Evolutionary conservation across 2,329 filamentous ascomycete species (phyloP).

Genomic region (Pseudogymnoascus sp.): DNA sequence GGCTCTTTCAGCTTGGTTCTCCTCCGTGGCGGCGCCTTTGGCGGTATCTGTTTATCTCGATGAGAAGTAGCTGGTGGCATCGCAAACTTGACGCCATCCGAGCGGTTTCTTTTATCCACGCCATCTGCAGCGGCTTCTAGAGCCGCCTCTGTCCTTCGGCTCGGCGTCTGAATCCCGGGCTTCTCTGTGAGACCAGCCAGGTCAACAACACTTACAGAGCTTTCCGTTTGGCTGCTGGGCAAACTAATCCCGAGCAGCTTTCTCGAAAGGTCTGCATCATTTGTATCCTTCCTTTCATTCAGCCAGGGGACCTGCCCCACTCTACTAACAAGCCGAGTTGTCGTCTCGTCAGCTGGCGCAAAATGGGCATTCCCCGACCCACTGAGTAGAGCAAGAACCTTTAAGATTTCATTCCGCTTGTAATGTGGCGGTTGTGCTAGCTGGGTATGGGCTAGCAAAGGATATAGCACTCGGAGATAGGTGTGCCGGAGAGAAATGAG

Average conservation of each 20-base stretch:
- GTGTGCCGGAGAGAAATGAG: conserved; percentile 75
- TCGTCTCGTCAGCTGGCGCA: conserved; percentile 74
- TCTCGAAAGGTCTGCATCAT: conserved; percentile 43
- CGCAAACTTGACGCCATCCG: neutral
- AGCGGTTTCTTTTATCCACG: neutral
- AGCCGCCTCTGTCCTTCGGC: conserved; percentile 43
- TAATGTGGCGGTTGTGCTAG: conserved; percentile 82
- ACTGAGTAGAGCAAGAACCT: conserved; percentile 66
- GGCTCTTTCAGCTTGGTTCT: conserved; percentile 4
- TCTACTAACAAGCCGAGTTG: conserved; percentile 68
- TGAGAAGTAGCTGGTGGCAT: neutral
- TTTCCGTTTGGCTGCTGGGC: conserved; percentile 58
- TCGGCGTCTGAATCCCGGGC: conserved; percentile 75
- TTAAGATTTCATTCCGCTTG: conserved; percentile 78
- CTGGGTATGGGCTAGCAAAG: conserved; percentile 85
- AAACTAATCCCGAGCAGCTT: conserved; percentile 68
- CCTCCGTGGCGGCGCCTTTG: neutral
- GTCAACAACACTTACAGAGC: conserved; percentile 68
- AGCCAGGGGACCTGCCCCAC: conserved; percentile 69
- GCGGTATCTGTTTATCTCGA: conserved; percentile 4
- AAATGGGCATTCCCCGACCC: conserved; percentile 66
- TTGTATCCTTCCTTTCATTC: conserved; percentile 34
- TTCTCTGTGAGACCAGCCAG: conserved; percentile 76
- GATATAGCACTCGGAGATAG: conserved; percentile 87
- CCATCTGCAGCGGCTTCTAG: conserved; percentile 25